phyloP scores from a whole-genome alignment of 1,284 basidiomycete species.

The Sporisorium exsertum region DNA sequence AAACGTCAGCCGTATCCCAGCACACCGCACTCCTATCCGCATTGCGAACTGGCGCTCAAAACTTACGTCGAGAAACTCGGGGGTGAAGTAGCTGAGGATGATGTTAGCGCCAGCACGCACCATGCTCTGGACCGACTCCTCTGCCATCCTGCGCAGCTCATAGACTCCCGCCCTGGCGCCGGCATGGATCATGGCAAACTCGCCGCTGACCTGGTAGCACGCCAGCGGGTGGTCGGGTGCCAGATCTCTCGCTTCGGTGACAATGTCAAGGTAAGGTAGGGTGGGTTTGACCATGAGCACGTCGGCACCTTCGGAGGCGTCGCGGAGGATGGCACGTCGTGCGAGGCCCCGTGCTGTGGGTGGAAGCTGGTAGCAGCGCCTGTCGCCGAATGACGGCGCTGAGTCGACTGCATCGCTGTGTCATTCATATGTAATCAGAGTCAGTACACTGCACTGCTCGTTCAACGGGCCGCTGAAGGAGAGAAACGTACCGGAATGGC shows the following conservation, averaged over 20 bases:
- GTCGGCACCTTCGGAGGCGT: slow-evolving; percentile 93
- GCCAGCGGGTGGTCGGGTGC: slow-evolving; percentile 89
- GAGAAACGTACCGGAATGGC: slow-evolving; percentile 78
- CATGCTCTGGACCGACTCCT: slow-evolving; percentile 90
- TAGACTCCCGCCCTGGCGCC: slow-evolving; percentile 94
- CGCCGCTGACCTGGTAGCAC: slow-evolving; percentile 82
- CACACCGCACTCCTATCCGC: background rate
- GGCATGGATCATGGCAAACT: slow-evolving; percentile 95
- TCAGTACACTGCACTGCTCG: background rate
- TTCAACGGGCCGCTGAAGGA: no score
- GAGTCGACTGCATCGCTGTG: slow-evolving; percentile 89
- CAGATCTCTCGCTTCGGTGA: slow-evolving; percentile 85
- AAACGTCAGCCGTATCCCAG: background rate
- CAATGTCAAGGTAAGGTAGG: slow-evolving; percentile 94
- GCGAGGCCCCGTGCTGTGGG: slow-evolving; percentile 89
- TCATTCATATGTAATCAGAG: slow-evolving; percentile 64
- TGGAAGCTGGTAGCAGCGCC: slow-evolving; percentile 97
- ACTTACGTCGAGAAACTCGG: slow-evolving; percentile 76
- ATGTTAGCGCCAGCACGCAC: slow-evolving; percentile 90
- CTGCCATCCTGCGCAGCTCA: slow-evolving; percentile 89
- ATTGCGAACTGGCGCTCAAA: background rate
- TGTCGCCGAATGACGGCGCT: slow-evolving; percentile 90
- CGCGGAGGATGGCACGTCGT: slow-evolving; percentile 88
- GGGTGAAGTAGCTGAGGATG: slow-evolving; percentile 94
- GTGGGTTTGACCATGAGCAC: slow-evolving; percentile 99